Conservation (phyloP, 164 flowering plant genomes). For the Vitis riparia region DNA sequence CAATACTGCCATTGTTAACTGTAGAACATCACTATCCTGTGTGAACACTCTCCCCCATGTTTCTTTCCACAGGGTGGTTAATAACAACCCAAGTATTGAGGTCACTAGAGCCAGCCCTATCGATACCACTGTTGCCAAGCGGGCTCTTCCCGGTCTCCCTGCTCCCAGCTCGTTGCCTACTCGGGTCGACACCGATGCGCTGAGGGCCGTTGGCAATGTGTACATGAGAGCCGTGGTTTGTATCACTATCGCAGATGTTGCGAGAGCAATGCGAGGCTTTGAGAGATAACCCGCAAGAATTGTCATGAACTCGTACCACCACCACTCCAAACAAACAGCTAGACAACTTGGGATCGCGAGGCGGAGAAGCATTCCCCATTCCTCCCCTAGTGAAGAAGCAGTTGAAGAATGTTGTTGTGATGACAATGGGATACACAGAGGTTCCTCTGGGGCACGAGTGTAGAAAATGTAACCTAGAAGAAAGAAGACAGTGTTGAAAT, state of each 20-base stretch:
- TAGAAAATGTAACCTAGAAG: slow-evolving; percentile 42
- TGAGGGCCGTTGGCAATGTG: slow-evolving; percentile 69
- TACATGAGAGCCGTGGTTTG: slow-evolving; percentile 95
- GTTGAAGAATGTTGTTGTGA: slow-evolving; percentile 4
- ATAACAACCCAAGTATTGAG: slow-evolving; percentile 50
- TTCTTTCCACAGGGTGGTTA: slow-evolving; percentile 59
- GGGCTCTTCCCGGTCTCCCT: slow-evolving; percentile 55
- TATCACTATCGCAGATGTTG: slow-evolving; percentile 80
- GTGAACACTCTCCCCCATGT: slow-evolving; percentile 80
- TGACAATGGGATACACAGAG: slow-evolving; percentile 18
- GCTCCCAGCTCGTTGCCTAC: slow-evolving; percentile 93
- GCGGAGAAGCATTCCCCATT: slow-evolving; percentile 59
- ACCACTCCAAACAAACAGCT: slow-evolving; percentile 93
- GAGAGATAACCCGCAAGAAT: slow-evolving; percentile 72
- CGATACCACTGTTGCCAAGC: slow-evolving; percentile 49
- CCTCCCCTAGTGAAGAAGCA: slow-evolving; percentile 24
- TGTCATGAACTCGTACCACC: slow-evolving; percentile 99
- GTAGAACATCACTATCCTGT: slow-evolving; percentile 53
- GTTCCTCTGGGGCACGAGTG: slow-evolving; percentile 12
- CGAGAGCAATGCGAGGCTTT: slow-evolving; percentile 59
- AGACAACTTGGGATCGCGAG: slow-evolving; percentile 73
- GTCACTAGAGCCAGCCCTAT: slow-evolving; percentile 43
- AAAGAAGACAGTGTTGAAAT: slow-evolving; percentile 58
- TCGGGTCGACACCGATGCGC: slow-evolving; percentile 72
- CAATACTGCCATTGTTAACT: slow-evolving; percentile 52